Conservation (phyloP, 1,139 yeast genomes). For the Geotrichum restrictum region DNA sequence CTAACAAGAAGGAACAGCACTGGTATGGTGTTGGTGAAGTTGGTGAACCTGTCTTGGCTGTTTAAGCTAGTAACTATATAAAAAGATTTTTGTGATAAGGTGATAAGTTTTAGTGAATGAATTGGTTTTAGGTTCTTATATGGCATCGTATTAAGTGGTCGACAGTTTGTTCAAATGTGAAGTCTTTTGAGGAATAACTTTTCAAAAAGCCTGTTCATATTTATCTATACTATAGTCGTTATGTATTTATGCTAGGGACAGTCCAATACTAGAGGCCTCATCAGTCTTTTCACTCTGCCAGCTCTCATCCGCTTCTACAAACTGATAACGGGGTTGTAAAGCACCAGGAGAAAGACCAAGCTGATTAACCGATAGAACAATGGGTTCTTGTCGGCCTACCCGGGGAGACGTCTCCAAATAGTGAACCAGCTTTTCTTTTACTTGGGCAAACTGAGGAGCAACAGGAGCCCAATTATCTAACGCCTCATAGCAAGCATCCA, state of each 20-base stretch:
- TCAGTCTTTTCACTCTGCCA: slow-evolving; percentile 3
- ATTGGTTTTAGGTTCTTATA: no score
- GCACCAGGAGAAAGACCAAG: not conserved
- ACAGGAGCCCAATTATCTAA: slow-evolving; percentile 26
- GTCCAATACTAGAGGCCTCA: not conserved
- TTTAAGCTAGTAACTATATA: no score
- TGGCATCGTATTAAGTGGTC: no score
- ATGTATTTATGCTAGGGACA: slow-evolving; percentile 1
- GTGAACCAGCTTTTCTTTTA: slow-evolving; percentile 20
- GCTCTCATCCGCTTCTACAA: not conserved
- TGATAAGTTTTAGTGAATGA: no score
- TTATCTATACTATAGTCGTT: no score
- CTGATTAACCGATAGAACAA: not conserved
- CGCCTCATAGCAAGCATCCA: slow-evolving; percentile 23
- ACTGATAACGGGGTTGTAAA: not conserved
- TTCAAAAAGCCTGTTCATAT: no score
- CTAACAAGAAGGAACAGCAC: no score
- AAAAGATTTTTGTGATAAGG: no score
- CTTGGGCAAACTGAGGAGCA: slow-evolving; percentile 20
- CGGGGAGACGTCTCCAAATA: slow-evolving; percentile 21
- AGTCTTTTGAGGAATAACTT: no score
- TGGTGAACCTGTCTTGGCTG: no score
- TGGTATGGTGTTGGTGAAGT: no score
- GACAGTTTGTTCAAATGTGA: no score
- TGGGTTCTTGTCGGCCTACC: slow-evolving; percentile 8